Conservation (phyloP, 441 rosid genomes). For the Jatropha multifida region DNA sequence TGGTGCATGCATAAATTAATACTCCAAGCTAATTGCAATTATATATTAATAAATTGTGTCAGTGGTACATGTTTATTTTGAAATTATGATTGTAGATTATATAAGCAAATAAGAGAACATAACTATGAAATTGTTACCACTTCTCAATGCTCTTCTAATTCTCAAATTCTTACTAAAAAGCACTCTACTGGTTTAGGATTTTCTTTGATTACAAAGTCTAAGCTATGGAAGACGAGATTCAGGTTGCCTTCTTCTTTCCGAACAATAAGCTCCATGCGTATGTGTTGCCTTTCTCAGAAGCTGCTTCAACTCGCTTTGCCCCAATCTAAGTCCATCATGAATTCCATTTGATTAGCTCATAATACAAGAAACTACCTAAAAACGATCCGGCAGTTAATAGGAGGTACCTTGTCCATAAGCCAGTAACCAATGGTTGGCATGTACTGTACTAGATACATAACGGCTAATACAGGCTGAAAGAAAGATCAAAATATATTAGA, state of each 20-base stretch:
- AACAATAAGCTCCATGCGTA: slow-evolving; percentile 72
- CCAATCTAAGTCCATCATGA: slow-evolving; percentile 54
- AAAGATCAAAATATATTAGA: slow-evolving; percentile 3
- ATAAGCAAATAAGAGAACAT: too few relatives aligned
- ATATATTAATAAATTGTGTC: too few relatives aligned
- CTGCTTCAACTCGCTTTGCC: slow-evolving; percentile 69
- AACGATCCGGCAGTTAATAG: background rate
- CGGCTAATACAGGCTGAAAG: slow-evolving; percentile 84
- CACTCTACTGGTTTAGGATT: too few relatives aligned
- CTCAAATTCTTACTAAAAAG: too few relatives aligned
- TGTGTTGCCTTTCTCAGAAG: slow-evolving; percentile 65
- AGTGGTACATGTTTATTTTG: too few relatives aligned
- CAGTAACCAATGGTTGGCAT: slow-evolving; percentile 82
- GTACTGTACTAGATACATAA: slow-evolving; percentile 88
- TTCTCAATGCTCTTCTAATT: too few relatives aligned
- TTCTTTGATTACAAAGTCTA: background rate
- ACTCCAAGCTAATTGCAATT: too few relatives aligned
- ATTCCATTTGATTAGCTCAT: background rate
- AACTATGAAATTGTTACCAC: too few relatives aligned
- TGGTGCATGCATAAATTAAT: too few relatives aligned
- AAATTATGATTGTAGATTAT: too few relatives aligned
- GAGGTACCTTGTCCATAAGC: slow-evolving; percentile 93
- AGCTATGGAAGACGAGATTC: slow-evolving; percentile 8
- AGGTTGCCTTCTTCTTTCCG: slow-evolving; percentile 67
- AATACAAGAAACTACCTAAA: background rate